Percentiles rank a stretch among this genome's conserved stretches.
Evolutionary conservation across 2,329 filamentous ascomycete species (phyloP).

Genomic region (Chaetomium sp.): DNA sequence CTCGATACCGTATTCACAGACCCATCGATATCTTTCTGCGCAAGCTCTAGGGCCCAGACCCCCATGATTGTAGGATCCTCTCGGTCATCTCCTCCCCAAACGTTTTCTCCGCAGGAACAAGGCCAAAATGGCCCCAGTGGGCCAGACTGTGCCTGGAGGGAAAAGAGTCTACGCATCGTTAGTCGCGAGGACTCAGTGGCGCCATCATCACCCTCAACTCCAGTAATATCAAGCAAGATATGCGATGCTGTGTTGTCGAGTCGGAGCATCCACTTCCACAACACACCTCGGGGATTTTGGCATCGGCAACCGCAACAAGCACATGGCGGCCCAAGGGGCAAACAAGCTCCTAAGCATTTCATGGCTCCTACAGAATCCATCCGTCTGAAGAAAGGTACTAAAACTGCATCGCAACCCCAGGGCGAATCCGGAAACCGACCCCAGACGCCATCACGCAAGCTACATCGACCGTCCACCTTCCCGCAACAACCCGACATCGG

Average conservation of each 20-base stretch:
- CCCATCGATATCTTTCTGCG: constrained; percentile 46
- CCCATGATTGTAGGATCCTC: constrained; percentile 58
- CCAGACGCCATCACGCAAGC: constrained; percentile 49
- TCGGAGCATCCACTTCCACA: constrained; percentile 1
- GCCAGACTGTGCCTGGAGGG: constrained; percentile 19
- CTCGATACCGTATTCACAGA: constrained; percentile 75
- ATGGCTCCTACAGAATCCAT: constrained; percentile 42
- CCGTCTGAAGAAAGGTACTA: constrained; percentile 41
- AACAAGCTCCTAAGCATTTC: constrained; percentile 30
- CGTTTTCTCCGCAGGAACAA: constrained; percentile 31
- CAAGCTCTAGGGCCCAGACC: constrained; percentile 60
- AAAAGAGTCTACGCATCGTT: constrained; percentile 43
- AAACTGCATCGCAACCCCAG: constrained; percentile 37
- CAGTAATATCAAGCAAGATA: neutral
- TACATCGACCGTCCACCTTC: constrained; percentile 63
- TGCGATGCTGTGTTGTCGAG: constrained; percentile 6
- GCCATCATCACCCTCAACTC: constrained; percentile 11
- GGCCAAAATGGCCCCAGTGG: constrained; percentile 8
- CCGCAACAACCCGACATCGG: constrained; percentile 71
- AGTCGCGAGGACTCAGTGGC: constrained; percentile 25
- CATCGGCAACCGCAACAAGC: constrained; percentile 1
- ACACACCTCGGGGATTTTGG: neutral
- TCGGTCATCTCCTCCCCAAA: constrained; percentile 18
- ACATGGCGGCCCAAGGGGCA: neutral
- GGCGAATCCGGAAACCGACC: constrained; percentile 43